Evolutionary conservation across 805 yeast species (phyloP).

Genomic region (Yamadazyma laniorum): DNA sequence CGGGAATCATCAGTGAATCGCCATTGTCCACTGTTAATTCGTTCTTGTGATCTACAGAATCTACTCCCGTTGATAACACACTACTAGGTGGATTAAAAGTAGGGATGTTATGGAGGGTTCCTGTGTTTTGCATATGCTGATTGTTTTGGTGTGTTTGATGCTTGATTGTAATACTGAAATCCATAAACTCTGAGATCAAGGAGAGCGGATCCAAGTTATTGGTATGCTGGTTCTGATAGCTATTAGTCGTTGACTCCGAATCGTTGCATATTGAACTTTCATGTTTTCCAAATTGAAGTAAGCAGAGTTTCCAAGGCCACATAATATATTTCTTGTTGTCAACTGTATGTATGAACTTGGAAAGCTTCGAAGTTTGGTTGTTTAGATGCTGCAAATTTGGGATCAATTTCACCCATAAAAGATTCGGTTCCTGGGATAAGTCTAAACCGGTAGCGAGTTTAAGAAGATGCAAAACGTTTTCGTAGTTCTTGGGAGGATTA

Average conservation of each 20-base stretch:
- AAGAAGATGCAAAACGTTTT: conserved; percentile 28
- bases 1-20: conserved; percentile 15
- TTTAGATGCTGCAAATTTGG: conserved; percentile 70
- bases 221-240: conserved; percentile 6
- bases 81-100: conserved; percentile 18
- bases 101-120: conserved; percentile 8
- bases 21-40: conserved; percentile 12
- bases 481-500: conserved; percentile 19
- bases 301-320: conserved; percentile 73
- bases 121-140: conserved; percentile 9
- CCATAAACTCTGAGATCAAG: conserved; percentile 36
- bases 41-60: conserved; percentile 15
- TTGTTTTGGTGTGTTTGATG: conserved; percentile 14
- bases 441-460: conserved; percentile 37
- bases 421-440: conserved; percentile 19
- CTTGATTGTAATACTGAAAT: conserved; percentile 26
- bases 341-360: conserved; percentile 54
- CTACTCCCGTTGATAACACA: conserved; percentile 20
- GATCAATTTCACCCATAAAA: conserved; percentile 62
- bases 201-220: conserved; percentile 27
- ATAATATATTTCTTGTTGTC: conserved; percentile 54
- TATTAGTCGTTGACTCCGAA: neutral
- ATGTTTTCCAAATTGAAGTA: conserved; percentile 48
- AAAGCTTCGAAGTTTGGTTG: conserved; percentile 62
- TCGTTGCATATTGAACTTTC: conserved; percentile 13